phyloP scores from a whole-genome alignment of 2,329 filamentous ascomycete genomes.

The Cadophora luteo-olivacea region DNA sequence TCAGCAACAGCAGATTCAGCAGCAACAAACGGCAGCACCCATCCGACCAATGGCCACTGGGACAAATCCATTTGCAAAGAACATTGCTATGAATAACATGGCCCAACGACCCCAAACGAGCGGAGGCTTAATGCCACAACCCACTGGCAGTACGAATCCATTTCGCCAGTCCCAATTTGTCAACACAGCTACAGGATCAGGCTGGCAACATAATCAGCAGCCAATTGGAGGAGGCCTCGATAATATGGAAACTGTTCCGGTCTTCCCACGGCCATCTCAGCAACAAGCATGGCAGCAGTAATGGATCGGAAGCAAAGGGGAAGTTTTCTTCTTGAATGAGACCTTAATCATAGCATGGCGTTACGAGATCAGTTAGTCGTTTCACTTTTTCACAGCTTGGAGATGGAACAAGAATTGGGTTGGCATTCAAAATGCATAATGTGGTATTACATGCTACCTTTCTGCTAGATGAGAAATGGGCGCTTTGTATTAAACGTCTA shows the following conservation, averaged over 20 bases:
- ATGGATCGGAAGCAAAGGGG: neutral
- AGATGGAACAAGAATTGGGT: conserved; percentile 16
- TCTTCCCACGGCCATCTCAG: conserved; percentile 82
- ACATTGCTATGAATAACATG: conserved; percentile 40
- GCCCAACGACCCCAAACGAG: conserved; percentile 42
- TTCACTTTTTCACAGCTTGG: conserved; percentile 17
- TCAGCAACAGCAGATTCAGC: conserved; percentile 43
- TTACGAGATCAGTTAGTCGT: conserved; percentile 34
- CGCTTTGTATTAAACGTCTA: conserved; percentile 24
- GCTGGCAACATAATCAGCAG: conserved; percentile 83
- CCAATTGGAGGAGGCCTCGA: conserved; percentile 84
- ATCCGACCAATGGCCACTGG: conserved; percentile 66
- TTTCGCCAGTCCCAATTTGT: conserved; percentile 92
- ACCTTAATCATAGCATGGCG: conserved; percentile 42
- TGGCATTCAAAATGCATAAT: conserved; percentile 37
- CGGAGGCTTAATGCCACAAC: conserved; percentile 69
- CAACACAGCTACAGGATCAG: conserved; percentile 84
- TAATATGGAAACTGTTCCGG: conserved; percentile 76
- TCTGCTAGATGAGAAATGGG: conserved; percentile 28
- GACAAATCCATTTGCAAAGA: conserved; percentile 74
- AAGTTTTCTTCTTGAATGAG: conserved; percentile 29
- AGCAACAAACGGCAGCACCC: conserved; percentile 54
- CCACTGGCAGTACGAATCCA: conserved; percentile 90
- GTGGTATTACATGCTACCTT: conserved; percentile 34
- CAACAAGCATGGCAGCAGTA: conserved; percentile 64